Percentiles rank a stretch among this genome's conserved stretches.
Evolutionary conservation across 768 basidiomycete genomes (phyloP).

Genomic region (Dendrothele bispora): DNA sequence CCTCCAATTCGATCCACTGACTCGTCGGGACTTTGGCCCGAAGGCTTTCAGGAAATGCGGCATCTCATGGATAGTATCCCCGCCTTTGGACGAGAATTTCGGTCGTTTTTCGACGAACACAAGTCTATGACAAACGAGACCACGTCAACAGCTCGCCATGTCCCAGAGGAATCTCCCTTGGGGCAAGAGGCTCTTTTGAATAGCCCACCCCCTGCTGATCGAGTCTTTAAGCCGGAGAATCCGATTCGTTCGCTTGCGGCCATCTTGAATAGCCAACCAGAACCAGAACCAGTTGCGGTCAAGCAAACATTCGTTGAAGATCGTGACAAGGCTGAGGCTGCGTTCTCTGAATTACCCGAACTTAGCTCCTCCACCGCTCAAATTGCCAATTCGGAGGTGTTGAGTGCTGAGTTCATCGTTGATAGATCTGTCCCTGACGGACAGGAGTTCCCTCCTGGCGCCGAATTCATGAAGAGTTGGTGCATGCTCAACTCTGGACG

Average conservation of each 20-base stretch:
- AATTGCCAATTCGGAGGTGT: background rate
- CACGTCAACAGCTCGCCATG: background rate
- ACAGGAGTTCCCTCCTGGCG: constrained; percentile 77
- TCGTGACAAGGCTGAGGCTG: no score
- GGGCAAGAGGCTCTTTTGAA: constrained; percentile 26
- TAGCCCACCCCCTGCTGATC: constrained; percentile 16
- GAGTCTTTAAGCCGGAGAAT: constrained; percentile 2
- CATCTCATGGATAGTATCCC: constrained; percentile 24
- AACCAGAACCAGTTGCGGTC: no score
- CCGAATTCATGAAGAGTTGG: constrained; percentile 87
- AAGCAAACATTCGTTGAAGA: no score
- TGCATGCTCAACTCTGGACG: constrained; percentile 65
- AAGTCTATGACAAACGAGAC: background rate
- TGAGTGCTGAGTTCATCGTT: constrained; percentile 58
- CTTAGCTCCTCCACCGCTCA: background rate
- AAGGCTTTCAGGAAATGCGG: constrained; percentile 35
- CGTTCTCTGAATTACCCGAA: background rate
- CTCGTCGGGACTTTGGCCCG: constrained; percentile 31
- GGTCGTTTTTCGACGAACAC: background rate
- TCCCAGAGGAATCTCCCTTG: constrained; percentile 23
- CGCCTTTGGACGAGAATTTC: no score
- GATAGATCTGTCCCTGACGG: constrained; percentile 77
- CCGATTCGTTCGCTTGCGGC: constrained; percentile 27
- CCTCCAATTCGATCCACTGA: no score
- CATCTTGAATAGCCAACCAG: constrained; percentile 27